Base-by-base conservation (phyloP, 1,284 basidiomycete species). In the Leccinum pachyderme region DNA sequence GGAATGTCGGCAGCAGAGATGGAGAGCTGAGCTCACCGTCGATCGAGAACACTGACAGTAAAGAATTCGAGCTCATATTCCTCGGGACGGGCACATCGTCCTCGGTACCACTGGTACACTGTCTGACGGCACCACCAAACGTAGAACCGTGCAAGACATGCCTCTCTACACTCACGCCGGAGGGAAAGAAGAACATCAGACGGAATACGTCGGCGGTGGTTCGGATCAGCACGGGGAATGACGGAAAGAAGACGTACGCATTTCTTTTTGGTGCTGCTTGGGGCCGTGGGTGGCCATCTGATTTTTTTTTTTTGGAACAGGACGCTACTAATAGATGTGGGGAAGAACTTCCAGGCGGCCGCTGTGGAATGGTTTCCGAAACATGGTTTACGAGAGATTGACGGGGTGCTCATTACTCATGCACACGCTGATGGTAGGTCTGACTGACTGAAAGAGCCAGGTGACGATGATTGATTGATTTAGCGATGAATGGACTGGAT, bases 401-500 rank as follows among this genome's bases (percentile, higher is more conserved):
- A 92, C 66, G 90, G 86, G 32, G 77, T 93, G 11, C 74, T 93
- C 24, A 81, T 93, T 43, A 91, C 89, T 0, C 90, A 93, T 71
- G 81, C 86, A 9, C 88, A 90, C 68, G 87, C 88, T 57, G 88
- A 90, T 70, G 87, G 86, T 88, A 60, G 48, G 80, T 70, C 44
- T 56, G 41, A 22, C 22, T 15, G 22, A 27, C 47, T 43, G 32
- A 32, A 32, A 47, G 55, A 47, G 37, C 12, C 7, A 39, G 24
- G 11, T 24, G 57, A 45, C 44, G 22, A 47, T 51, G 57, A 48
- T 47, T 44, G 29, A 48, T 47, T 44, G 29, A 47, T 54, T 18
- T 39, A 89, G 90, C 90, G 12, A 89, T 91, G 77, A 91, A 92
- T 64, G 91, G 91, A 4, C 66, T 93, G 54, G 90, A 93, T 71